Base-by-base conservation (phyloP, 1,284 basidiomycete species). In the Irpex sp. region DNA sequence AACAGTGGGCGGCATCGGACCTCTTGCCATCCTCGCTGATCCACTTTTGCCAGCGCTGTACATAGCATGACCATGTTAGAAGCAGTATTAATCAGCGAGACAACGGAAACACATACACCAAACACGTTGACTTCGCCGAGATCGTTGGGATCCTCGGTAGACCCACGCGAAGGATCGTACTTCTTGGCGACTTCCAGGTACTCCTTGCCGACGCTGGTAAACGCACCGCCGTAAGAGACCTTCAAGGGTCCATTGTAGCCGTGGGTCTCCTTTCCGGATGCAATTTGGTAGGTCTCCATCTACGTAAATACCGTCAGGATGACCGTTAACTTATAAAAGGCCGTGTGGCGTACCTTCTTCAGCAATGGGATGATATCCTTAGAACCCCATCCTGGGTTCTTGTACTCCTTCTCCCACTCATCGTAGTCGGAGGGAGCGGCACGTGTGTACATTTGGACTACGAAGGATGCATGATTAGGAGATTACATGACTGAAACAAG, bases 1-100 rank as follows among this genome's bases (percentile, higher is more conserved):
- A 86, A 64, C 78, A 66, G 65, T 86, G 84, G 1, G 87, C 79
- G 1, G 80, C 67, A 67, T 88, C 86, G 0, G 81, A 86, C 11
- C 87, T 82, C 59, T 65, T 79, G 54, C 87, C 57, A 21, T 47
- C 40, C 57, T 57, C 36, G 31, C 81, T 83, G 59, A 61, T 59
- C 36, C 6, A 57, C 13, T 58, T 56, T 61, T 34, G 63, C 61
- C 52, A 64, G 5, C 58, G 37, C 54, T 47, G 48, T 54, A 38
- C 55, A 38, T 3, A 54, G 34, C 31, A 62, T 13, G 13, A 52
- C 26, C 26, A 7, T 8, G 47, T 19, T 34, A 40, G 26, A 36
- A 34, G 13, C 15, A 6, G 37, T 34, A 13, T 31, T 3, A 37
- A n/a, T 36, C 40, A 44, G n/a, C 6, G 44, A 49, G 8, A 19